Evolutionary conservation across 1,284 basidiomycete genomes (phyloP).

Genomic region (Vanrija pseudolonga): DNA sequence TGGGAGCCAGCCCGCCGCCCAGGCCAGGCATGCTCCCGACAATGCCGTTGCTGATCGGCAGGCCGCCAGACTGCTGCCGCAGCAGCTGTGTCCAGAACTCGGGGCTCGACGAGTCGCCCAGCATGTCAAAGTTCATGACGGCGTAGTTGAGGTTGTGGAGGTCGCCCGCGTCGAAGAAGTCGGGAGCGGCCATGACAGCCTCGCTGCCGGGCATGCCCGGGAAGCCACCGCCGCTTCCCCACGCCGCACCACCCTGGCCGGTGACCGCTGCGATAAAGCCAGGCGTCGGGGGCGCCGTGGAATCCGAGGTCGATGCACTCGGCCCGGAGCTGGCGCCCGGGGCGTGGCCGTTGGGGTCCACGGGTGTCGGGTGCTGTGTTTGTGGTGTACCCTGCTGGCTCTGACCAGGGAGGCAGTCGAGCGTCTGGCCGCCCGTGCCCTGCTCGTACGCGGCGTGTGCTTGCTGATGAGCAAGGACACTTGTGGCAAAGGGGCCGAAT

Average conservation of each 20-base stretch:
- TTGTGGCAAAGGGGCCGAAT: not conserved
- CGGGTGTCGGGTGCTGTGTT: not conserved
- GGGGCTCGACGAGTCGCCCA: slow-evolving; percentile 5
- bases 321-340: not conserved
- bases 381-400: too few relatives aligned
- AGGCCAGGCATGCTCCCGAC: slow-evolving; percentile 2
- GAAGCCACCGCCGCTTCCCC: too few relatives aligned
- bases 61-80: slow-evolving; percentile 1
- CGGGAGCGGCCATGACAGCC: not conserved
- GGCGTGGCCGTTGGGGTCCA: not conserved
- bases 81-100: slow-evolving; percentile 16
- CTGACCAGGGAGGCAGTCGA: too few relatives aligned
- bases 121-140: slow-evolving; percentile 20
- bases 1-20: not conserved
- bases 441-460: not conserved
- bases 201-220: too few relatives aligned
- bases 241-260: too few relatives aligned
- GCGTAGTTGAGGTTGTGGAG: slow-evolving; percentile 19
- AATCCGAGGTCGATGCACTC: not conserved
- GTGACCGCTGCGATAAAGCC: not conserved
- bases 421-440: too few relatives aligned
- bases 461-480: slow-evolving; percentile 3
- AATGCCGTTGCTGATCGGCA: not conserved
- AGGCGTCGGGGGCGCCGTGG: too few relatives aligned
- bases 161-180: slow-evolving; percentile 14